Evolutionary conservation across 495 filamentous ascomycete species (phyloP).

Genomic region (Entonaema liquescens): DNA sequence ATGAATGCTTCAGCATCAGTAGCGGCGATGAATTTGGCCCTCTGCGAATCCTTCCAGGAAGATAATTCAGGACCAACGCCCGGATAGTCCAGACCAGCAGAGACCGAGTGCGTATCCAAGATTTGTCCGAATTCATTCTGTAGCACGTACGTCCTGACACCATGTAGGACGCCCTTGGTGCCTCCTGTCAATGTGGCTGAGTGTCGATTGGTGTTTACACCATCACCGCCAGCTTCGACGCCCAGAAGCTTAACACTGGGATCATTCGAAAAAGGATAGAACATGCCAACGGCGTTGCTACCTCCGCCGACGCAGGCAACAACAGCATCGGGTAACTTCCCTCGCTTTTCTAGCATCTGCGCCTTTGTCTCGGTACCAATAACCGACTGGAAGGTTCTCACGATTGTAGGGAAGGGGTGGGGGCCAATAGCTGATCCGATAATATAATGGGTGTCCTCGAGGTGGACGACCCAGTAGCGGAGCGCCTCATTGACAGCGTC

Average conservation of each 20-base stretch:
- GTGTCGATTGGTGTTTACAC: conserved; percentile 87
- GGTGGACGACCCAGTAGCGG: conserved; percentile 84
- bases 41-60: conserved; percentile 86
- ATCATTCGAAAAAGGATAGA: conserved; percentile 93
- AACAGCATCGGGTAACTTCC: conserved; percentile 93
- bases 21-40: conserved; percentile 89
- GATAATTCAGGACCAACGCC: conserved; percentile 94
- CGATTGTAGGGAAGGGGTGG: conserved; percentile 95
- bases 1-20: conserved; percentile 90
- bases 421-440: conserved; percentile 95
- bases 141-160: conserved; percentile 93
- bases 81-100: conserved; percentile 97
- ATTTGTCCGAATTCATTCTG: conserved; percentile 95
- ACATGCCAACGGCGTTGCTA: conserved; percentile 91
- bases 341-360: conserved; percentile 81
- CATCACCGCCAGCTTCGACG: conserved; percentile 96
- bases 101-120: conserved; percentile 91
- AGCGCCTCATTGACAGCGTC: conserved; percentile 96
- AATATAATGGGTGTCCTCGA: conserved; percentile 94
- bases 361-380: conserved; percentile 92
- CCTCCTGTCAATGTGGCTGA: conserved; percentile 88
- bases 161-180: conserved; percentile 91
- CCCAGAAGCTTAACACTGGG: conserved; percentile 85
- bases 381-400: conserved; percentile 92
- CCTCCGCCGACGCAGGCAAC: conserved; percentile 97